Evolutionary conservation across 306 rosid genomes (phyloP), one percentile per base, ranked within the genome.

Genomic region (Herpetospermum pedunculosum): DNA sequence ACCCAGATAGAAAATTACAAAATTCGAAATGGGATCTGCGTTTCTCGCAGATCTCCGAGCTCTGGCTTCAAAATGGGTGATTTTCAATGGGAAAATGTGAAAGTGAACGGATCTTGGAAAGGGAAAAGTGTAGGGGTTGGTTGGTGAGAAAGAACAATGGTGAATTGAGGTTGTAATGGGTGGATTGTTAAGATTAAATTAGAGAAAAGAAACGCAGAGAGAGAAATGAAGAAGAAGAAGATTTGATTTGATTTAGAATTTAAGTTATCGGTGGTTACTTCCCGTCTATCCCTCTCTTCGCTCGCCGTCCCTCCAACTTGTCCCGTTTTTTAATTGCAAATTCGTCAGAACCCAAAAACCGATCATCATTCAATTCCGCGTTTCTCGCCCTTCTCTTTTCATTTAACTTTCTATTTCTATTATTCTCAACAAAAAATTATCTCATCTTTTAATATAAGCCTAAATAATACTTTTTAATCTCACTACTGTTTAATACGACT

Each of bases 21-120:
- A 74, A 53, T 18, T 55, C 35, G 49, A 41, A 46, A 78, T 72
- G 80, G 80, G 87, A 85, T 81, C 88, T 62, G 72, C 37, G 11
- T 32, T 60, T 76, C 32, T 41, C 21, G 5, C 55, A 69, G 74
- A 70, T 70, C 74, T 29, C 37, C 16, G 6, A 44, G 25, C 26
- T 26, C 15, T n/a, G n/a, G 8, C 8, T 46, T 26, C 55, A 28
- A 46, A 70, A 46, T 70, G 9, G 15, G 15, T 10, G 43, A n/a
- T 3, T n/a, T 2, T 2, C 2, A 47, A 47, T 28, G 29, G 37
- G 26, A 26, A 26, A 47, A 46, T 40, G 53, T 46, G 58, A 29
- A 47, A 28, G 16, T 46, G 1, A 8, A 29, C 58, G 54, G 74
- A 70, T 70, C 74, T 70, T 2, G 74, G 16, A 28, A 10, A 0